These are phyloP conservation scores for Trichoderma sp. DNA, from an alignment of 2,329 filamentous ascomycete species.

Conservation along the genomic window DNA sequence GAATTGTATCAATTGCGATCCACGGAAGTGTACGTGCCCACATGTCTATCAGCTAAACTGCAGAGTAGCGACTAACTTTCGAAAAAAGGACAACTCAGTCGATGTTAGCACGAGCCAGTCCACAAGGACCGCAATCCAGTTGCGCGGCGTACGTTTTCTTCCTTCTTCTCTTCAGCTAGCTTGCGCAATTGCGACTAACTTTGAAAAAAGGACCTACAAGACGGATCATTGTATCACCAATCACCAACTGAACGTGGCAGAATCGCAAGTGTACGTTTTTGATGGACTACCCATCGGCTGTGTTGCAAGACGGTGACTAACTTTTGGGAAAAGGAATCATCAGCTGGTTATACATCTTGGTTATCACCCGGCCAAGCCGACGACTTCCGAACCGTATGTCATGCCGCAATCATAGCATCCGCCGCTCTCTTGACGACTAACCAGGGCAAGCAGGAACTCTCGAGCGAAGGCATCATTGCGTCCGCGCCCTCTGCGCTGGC, in stretches of 20 bases:
- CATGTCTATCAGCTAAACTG: not conserved
- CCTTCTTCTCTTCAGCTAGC: not conserved
- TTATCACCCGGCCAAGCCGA: not conserved
- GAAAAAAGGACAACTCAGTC: slow-evolving; percentile 18
- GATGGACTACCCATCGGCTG: not conserved
- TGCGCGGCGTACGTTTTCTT: slow-evolving; percentile 11
- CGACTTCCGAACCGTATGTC: slow-evolving; percentile 12
- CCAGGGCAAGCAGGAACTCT: slow-evolving; percentile 1
- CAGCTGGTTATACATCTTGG: slow-evolving; percentile 13
- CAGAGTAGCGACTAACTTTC: slow-evolving; percentile 14
- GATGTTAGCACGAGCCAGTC: not conserved
- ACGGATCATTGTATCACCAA: not conserved
- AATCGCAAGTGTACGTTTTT: slow-evolving; percentile 9
- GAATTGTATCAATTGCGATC: slow-evolving; percentile 19
- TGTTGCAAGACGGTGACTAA: not conserved
- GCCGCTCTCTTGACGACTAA: not conserved
- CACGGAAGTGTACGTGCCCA: slow-evolving; percentile 21
- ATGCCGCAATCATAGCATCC: not conserved
- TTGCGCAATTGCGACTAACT: slow-evolving; percentile 17
- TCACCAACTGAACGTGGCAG: slow-evolving; percentile 5
- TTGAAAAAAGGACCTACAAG: slow-evolving; percentile 14
- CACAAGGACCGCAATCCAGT: not conserved
- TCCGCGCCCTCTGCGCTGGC: slow-evolving; percentile 1
- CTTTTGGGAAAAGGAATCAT: slow-evolving; percentile 20
- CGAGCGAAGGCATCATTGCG: not conserved